Base-by-base conservation (phyloP, 352 stramenopile species). In the Thalassiosira oceanica region DNA sequence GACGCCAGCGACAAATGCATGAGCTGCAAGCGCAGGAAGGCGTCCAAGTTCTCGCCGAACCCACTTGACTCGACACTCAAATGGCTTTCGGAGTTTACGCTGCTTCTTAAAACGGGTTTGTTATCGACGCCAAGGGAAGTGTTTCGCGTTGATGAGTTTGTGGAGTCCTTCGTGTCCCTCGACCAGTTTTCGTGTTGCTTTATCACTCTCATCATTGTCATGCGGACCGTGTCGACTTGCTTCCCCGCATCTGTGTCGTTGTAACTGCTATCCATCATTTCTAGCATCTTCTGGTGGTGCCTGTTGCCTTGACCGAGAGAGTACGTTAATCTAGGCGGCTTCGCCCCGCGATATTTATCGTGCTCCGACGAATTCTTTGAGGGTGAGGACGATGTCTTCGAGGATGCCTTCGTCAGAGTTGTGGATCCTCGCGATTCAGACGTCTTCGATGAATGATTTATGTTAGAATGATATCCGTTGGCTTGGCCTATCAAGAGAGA, bases 291-390 rank as follows among this genome's bases (percentile, higher is more conserved):
- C 15, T 66, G 45, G 42, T 80, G 61, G 52, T 80, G 69, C 18
- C 69, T 50, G 72, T 80, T 80, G 15, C 62, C 69, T 41, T 67
- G 55, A 13, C 69, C 69, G 26, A 80, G 58, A 54, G 69, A 74
- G 50, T 80, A 80, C 18, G 51, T 80, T 31, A 76, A 41, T 49
- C 69, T 21, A 26, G 62, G 42, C 15, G 44, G 52, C 21, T 71
- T 71, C 35, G 28, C 13, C 18, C 31, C 13, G 33, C 0, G 8
- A n/a, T 39, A 8, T 13, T 39, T 39, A n/a, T n/a, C 31, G n/a
- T 39, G 31, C n/a, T n/a, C n/a, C n/a, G n/a, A n/a, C n/a, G n/a
- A n/a, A n/a, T n/a, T n/a, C n/a, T n/a, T n/a, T n/a, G n/a, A n/a
- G n/a, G n/a, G n/a, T n/a, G n/a, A n/a, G n/a, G n/a, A n/a, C n/a